Percentiles rank a stretch among this genome's conserved stretches.
Evolutionary conservation across 2,329 filamentous ascomycete genomes (phyloP).

Genomic region (Fusarium lyarnte): DNA sequence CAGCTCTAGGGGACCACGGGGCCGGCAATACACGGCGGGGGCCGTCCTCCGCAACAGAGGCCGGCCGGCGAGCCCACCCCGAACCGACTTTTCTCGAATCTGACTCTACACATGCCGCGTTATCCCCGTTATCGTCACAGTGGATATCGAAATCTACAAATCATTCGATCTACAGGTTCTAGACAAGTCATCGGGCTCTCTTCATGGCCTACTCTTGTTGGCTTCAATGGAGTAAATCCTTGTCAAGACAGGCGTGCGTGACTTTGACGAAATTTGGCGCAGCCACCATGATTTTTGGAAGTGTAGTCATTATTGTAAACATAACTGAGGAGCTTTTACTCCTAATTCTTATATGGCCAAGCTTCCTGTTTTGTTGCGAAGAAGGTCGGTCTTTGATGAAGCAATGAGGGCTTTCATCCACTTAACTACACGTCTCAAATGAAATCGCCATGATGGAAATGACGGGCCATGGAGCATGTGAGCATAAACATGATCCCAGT

Average conservation of each 20-base stretch:
- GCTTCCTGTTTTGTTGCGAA: neutral
- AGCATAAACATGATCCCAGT: constrained; percentile 5
- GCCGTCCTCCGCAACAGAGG: constrained; percentile 5
- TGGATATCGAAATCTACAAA: constrained; percentile 12
- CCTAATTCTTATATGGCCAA: neutral
- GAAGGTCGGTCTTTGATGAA: neutral
- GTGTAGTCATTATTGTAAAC: neutral
- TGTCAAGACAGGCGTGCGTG: constrained; percentile 23
- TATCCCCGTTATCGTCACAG: constrained; percentile 27
- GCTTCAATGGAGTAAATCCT: constrained; percentile 17
- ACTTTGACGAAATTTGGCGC: constrained; percentile 16
- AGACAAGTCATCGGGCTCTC: neutral
- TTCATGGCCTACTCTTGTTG: constrained; percentile 6
- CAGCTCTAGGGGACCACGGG: constrained; percentile 31
- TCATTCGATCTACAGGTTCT: constrained; percentile 28
- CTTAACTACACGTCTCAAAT: neutral
- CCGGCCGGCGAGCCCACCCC: constrained; percentile 24
- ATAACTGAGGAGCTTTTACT: too few species aligned
- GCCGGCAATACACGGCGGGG: constrained; percentile 18
- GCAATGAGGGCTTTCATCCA: neutral
- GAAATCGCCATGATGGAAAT: neutral
- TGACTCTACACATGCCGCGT: constrained; percentile 17
- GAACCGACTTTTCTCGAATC: constrained; percentile 27
- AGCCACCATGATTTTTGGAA: constrained; percentile 19
- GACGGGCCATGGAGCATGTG: constrained; percentile 1